Percentiles rank a stretch among this genome's conserved stretches.
phyloP scores from a whole-genome alignment of 371 early-diverging fungal species.

The Syncephalastrum sp. region DNA sequence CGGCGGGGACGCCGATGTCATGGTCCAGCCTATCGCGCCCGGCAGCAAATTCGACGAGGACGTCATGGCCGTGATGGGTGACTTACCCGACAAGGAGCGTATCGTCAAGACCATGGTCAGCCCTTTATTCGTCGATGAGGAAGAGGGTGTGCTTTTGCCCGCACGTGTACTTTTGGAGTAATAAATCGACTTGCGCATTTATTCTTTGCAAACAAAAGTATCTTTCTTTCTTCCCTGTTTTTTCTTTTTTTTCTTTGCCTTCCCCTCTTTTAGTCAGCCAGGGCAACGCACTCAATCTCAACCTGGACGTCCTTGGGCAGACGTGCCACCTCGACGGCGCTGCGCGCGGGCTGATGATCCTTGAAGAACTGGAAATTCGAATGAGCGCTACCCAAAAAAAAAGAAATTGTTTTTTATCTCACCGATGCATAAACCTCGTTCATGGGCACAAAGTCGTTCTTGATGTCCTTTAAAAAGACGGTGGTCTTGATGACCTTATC shows the following conservation, averaged over 20 bases:
- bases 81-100: conserved; percentile 26
- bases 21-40: conserved; percentile 29
- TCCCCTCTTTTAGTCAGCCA: neutral
- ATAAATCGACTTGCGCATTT: too few species aligned
- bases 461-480: conserved; percentile 76
- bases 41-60: conserved; percentile 42
- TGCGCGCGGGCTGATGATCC: conserved; percentile 69
- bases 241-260: too few species aligned
- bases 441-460: conserved; percentile 76
- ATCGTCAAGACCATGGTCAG: conserved; percentile 36
- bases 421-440: conserved; percentile 72
- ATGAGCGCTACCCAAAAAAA: neutral
- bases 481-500: conserved; percentile 82
- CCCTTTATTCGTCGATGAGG: conserved; percentile 48
- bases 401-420: conserved; percentile 1
- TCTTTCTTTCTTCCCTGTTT: conserved; percentile 5
- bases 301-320: conserved; percentile 77
- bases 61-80: conserved; percentile 41
- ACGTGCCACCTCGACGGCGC: conserved; percentile 80
- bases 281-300: conserved; percentile 64
- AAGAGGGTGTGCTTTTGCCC: conserved; percentile 35
- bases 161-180: conserved; percentile 45
- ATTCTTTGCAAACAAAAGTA: conserved; percentile 1
- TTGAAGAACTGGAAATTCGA: conserved; percentile 39
- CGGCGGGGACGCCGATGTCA: conserved; percentile 47